phyloP scores from a whole-genome alignment of 805 yeast species.

The Saccharomycopsis capsularis region DNA sequence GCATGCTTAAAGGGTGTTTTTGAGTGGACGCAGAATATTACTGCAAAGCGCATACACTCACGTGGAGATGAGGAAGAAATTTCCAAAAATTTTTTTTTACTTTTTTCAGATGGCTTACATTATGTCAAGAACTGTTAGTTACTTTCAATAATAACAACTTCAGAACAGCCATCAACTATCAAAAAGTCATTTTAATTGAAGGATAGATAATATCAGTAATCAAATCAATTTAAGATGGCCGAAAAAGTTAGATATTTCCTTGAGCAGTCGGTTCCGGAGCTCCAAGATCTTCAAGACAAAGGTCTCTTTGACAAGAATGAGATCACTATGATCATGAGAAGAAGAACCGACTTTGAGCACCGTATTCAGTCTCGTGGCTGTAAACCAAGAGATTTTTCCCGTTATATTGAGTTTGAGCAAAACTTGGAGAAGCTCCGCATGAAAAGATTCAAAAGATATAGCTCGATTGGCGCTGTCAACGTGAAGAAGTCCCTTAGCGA shows the following conservation, averaged over 20 bases:
- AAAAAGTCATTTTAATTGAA: too few species aligned
- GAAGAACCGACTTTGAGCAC: slow-evolving; percentile 94
- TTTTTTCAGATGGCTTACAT: too few species aligned
- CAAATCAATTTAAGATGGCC: too few species aligned
- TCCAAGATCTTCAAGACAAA: slow-evolving; percentile 77
- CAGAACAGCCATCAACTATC: too few species aligned
- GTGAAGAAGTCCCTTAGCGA: slow-evolving; percentile 62
- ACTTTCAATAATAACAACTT: too few species aligned
- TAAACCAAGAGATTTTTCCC: slow-evolving; percentile 65
- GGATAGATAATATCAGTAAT: too few species aligned
- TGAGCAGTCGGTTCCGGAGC: slow-evolving; percentile 79
- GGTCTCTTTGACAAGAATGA: slow-evolving; percentile 80
- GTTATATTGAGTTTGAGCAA: slow-evolving; percentile 73
- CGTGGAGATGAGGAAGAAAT: too few species aligned
- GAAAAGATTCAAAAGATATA: slow-evolving; percentile 60
- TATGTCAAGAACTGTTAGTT: too few species aligned
- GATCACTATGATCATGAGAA: slow-evolving; percentile 76
- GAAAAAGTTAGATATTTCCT: slow-evolving; percentile 44
- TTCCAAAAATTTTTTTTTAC: too few species aligned
- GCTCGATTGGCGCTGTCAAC: slow-evolving; percentile 48
- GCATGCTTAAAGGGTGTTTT: too few species aligned
- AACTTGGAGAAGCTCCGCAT: slow-evolving; percentile 71
- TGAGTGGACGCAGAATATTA: too few species aligned
- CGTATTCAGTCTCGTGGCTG: slow-evolving; percentile 79
- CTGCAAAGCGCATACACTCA: too few species aligned